These are phyloP conservation scores for Lactarius sanguifluus DNA, from an alignment of 768 basidiomycete species.

Conservation along the genomic window DNA sequence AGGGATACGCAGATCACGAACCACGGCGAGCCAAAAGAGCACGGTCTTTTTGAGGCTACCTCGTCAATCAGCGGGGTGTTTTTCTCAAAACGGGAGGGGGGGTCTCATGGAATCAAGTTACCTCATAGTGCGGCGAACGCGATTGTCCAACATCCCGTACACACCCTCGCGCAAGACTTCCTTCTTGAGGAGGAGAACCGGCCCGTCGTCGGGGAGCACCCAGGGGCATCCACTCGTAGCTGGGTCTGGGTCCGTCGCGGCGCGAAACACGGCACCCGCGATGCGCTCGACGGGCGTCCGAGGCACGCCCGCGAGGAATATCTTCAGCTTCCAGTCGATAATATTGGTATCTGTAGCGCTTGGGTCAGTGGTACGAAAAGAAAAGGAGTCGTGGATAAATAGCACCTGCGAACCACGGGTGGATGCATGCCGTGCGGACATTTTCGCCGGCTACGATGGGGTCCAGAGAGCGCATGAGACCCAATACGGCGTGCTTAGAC, in stretches of 20 bases:
- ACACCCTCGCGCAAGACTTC: slow-evolving; percentile 52
- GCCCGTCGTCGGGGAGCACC: slow-evolving; percentile 51
- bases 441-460: slow-evolving; percentile 38
- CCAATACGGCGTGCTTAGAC: slow-evolving; percentile 55
- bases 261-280: slow-evolving; percentile 52
- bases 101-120: background rate
- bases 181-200: slow-evolving; percentile 46
- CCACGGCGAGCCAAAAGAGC: slow-evolving; percentile 6
- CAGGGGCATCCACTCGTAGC: slow-evolving; percentile 48
- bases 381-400: background rate
- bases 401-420: slow-evolving; percentile 55
- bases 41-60: slow-evolving; percentile 1
- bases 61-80: background rate
- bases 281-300: slow-evolving; percentile 48
- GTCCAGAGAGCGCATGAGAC: slow-evolving; percentile 51
- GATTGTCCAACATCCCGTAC: slow-evolving; percentile 49
- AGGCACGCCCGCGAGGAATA: slow-evolving; percentile 52
- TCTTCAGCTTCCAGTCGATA: slow-evolving; percentile 40
- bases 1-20: background rate
- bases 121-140: slow-evolving; percentile 11
- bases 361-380: background rate
- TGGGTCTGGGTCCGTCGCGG: slow-evolving; percentile 47
- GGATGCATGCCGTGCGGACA: slow-evolving; percentile 48
- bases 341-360: slow-evolving; percentile 46
- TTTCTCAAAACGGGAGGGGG: background rate